Conservation (phyloP, 345 rosid genomes). For the Odontarrhena argentea region DNA sequence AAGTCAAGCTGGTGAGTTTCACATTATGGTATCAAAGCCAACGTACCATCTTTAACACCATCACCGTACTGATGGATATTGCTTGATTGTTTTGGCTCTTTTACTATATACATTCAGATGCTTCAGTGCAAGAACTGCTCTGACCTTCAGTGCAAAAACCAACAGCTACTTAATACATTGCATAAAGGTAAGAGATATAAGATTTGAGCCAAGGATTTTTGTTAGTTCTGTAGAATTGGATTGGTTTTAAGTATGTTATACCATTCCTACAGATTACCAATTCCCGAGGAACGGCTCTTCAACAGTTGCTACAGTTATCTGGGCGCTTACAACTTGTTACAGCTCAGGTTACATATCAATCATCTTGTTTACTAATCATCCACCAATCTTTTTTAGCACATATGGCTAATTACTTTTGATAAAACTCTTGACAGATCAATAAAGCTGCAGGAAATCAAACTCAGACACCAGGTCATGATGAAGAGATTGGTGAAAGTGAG, state of each 20-base stretch:
- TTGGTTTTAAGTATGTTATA: slow-evolving; percentile 14
- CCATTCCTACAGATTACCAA: slow-evolving; percentile 54
- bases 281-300: slow-evolving; percentile 61
- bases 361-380: slow-evolving; percentile 1
- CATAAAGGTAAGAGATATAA: slow-evolving; percentile 59
- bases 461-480: slow-evolving; percentile 36
- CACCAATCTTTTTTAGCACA: background rate
- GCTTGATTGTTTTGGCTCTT: background rate
- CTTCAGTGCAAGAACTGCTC: slow-evolving; percentile 4
- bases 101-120: slow-evolving; percentile 15
- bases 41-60: slow-evolving; percentile 2
- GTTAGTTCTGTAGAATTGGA: slow-evolving; percentile 9
- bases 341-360: slow-evolving; percentile 60
- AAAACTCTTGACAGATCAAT: slow-evolving; percentile 55
- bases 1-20: slow-evolving; percentile 54
- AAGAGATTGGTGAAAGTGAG: slow-evolving; percentile 52
- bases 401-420: background rate
- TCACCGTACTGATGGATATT: slow-evolving; percentile 3
- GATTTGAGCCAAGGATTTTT: slow-evolving; percentile 18
- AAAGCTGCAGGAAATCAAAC: slow-evolving; percentile 52
- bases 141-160: slow-evolving; percentile 29
- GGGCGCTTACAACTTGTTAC: slow-evolving; percentile 83
- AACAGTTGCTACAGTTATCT: slow-evolving; percentile 69
- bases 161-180: slow-evolving; percentile 56
- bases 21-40: slow-evolving; percentile 1